Evolutionary conservation across 1,284 basidiomycete genomes (phyloP).

Genomic region (Caloboletus firmus): DNA sequence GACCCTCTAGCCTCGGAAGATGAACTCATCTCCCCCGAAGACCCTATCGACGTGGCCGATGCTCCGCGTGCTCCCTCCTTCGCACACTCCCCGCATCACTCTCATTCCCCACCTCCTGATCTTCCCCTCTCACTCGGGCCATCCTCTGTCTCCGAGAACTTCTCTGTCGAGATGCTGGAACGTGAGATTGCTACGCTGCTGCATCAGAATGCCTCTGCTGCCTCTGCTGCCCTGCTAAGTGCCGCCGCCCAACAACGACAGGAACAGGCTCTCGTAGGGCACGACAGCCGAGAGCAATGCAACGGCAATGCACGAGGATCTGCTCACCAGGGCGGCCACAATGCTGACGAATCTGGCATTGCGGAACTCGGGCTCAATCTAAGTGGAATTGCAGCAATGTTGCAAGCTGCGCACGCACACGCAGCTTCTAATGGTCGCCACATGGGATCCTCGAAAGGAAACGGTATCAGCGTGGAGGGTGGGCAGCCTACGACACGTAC

Average conservation of each 20-base stretch:
- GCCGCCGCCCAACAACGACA: slow-evolving; percentile 64
- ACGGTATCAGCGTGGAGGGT: slow-evolving; percentile 43
- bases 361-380: slow-evolving; percentile 49
- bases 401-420: slow-evolving; percentile 71
- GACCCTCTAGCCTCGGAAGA: slow-evolving; percentile 51
- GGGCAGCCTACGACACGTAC: slow-evolving; percentile 59
- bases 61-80: slow-evolving; percentile 34
- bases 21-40: slow-evolving; percentile 38
- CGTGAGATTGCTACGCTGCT: slow-evolving; percentile 70
- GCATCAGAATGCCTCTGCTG: slow-evolving; percentile 65
- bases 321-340: slow-evolving; percentile 13
- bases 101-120: slow-evolving; percentile 22
- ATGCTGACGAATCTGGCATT: slow-evolving; percentile 27
- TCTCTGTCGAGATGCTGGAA: slow-evolving; percentile 70
- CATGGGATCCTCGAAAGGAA: slow-evolving; percentile 45
- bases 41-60: slow-evolving; percentile 30
- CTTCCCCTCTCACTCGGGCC: slow-evolving; percentile 27
- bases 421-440: slow-evolving; percentile 51
- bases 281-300: slow-evolving; percentile 15
- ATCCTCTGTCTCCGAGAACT: slow-evolving; percentile 38
- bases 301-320: slow-evolving; percentile 9
- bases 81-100: slow-evolving; percentile 15
- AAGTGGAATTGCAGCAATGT: slow-evolving; percentile 64
- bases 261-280: slow-evolving; percentile 34
- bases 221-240: slow-evolving; percentile 56